Base-by-base conservation (phyloP, 805 yeast species). In the Candida ascalaphidarum region DNA sequence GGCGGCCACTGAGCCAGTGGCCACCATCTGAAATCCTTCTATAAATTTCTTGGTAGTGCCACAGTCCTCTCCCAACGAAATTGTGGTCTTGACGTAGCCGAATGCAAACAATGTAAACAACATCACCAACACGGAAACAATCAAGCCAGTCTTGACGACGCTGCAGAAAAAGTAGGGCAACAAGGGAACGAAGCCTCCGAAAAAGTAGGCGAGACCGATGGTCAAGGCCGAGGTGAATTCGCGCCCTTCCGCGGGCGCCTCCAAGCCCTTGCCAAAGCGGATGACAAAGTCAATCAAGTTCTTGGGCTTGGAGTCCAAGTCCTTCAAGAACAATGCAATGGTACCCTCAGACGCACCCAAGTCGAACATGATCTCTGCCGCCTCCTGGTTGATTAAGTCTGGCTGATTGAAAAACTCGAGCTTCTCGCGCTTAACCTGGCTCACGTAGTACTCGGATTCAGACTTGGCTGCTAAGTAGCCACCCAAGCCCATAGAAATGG, bases 1-100 rank as follows among this genome's bases (percentile, higher is more conserved):
- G 4, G 98, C 97, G 14, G 98, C 97, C 18, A 81, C 61, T n/a
- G 96, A 94, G 22, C 98, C 98, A 28, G 84, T 88, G n/a, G 80
- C 56, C 30, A 85, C 77, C 97, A 92, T 89, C 58, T 85, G 94
- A 12, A 80, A 32, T 24, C 96, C 97, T 54, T 88, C 96, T 28
- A 65, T 58, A 3, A 80, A 58, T 46, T 79, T 80, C 38, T 71
- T 74, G 37, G 50, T 44, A 2, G 50, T 45, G n/a, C 83, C 68
- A 42, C 82, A 73, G 36, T 77, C 86, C 14, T 73, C 75, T 31
- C 94, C 95, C 62, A 88, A 74, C 4, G 96, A 81, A 28, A 86
- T 73, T 23, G 80, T 58, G 11, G 96, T 85, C 63, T 89, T 89
- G 30, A 77, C 57, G 49, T 71, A 83, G 14, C 98, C 98, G 53